Conservation (phyloP, 495 filamentous ascomycete species). For the Clohesyomyces aquaticus region DNA sequence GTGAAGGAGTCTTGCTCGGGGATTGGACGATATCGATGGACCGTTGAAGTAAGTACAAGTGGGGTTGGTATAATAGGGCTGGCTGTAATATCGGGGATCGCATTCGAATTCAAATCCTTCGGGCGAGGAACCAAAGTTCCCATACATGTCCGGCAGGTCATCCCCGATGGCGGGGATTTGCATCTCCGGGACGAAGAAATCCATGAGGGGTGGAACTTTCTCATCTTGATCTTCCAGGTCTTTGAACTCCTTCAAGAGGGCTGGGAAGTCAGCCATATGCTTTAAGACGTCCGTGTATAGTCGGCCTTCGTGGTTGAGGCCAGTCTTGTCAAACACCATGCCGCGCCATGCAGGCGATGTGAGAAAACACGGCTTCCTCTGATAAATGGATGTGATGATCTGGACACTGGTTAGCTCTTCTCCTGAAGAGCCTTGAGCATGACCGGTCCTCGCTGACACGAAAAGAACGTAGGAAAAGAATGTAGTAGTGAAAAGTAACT, state of each 20-base stretch:
- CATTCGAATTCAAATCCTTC: too few relatives aligned
- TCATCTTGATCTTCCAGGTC: slow-evolving; percentile 1
- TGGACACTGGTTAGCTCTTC: too few relatives aligned
- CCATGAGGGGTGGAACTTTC: background rate
- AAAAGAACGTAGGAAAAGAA: too few relatives aligned
- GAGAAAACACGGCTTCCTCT: slow-evolving; percentile 34
- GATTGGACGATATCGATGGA: background rate
- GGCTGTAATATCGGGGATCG: too few relatives aligned
- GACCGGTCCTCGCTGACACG: too few relatives aligned
- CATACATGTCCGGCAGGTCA: background rate
- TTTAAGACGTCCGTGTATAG: slow-evolving; percentile 28
- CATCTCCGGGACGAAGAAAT: background rate
- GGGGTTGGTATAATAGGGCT: too few relatives aligned
- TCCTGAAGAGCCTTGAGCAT: too few relatives aligned
- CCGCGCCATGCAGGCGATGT: slow-evolving; percentile 22
- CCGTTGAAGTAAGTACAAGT: slow-evolving; percentile 4
- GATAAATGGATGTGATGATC: slow-evolving; percentile 31
- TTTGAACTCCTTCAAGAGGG: slow-evolving; percentile 25
- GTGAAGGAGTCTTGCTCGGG: slow-evolving; percentile 17
- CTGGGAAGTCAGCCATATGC: slow-evolving; percentile 29
- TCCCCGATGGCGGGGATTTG: background rate
- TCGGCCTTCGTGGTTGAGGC: slow-evolving; percentile 22
- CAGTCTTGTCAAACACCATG: slow-evolving; percentile 33
- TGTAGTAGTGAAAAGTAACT: background rate
- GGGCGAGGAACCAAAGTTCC: too few relatives aligned